A percentile compares a stretch with the other conserved stretches of the same genome.
These are phyloP conservation scores for Mycena rosella DNA, from an alignment of 768 basidiomycete genomes.

Conservation along the genomic window DNA sequence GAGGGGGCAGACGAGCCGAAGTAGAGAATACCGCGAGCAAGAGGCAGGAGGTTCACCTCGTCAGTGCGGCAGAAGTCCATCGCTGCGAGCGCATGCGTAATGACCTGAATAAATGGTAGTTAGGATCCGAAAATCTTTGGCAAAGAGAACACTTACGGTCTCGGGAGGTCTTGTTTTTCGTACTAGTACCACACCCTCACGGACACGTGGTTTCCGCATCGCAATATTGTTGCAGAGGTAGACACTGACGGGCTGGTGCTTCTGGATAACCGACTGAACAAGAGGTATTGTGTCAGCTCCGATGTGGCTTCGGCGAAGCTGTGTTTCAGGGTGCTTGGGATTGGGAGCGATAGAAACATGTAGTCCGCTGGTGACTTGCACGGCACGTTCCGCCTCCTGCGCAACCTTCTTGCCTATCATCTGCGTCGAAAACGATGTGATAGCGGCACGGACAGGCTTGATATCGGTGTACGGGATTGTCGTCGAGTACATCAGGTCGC, in stretches of 20 bases:
- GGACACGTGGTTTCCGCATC: constrained; percentile 13
- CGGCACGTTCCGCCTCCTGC: constrained; percentile 6
- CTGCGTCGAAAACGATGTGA: constrained; percentile 7
- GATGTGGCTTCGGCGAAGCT: not conserved
- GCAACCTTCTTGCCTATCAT: constrained; percentile 18
- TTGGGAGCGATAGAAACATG: constrained; percentile 18
- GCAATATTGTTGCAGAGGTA: constrained; percentile 2
- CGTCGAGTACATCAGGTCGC: constrained; percentile 11
- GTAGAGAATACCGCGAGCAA: constrained; percentile 35
- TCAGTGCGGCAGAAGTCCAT: constrained; percentile 34
- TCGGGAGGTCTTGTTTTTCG: not conserved
- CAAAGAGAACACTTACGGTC: not conserved
- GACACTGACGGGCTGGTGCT: not conserved
- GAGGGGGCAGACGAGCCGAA: constrained; percentile 35
- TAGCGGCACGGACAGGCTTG: constrained; percentile 13
- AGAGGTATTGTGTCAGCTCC: not conserved
- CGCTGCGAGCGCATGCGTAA: constrained; percentile 24
- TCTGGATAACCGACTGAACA: not conserved
- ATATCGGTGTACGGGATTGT: constrained; percentile 11
- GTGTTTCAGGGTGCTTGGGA: not conserved
- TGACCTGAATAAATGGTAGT: constrained; percentile 6
- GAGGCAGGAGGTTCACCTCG: constrained; percentile 38
- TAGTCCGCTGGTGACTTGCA: constrained; percentile 6
- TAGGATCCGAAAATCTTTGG: no score
- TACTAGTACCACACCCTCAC: not conserved